Base-by-base conservation (phyloP, 768 basidiomycete species). In the Hericium erinaceus region DNA sequence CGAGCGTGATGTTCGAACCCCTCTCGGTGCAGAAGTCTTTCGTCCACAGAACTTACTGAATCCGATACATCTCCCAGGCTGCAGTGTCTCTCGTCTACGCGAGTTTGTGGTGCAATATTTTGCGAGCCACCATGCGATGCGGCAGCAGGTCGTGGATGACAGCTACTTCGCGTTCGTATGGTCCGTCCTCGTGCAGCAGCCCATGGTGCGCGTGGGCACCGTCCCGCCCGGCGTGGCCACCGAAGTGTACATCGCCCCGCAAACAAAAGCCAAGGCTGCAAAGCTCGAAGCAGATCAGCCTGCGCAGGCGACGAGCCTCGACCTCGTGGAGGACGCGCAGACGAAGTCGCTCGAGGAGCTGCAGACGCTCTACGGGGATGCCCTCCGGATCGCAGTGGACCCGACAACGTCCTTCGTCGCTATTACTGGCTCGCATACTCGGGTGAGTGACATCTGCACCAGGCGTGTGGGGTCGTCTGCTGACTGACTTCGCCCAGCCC, bases 351-450 rank as follows among this genome's bases (percentile, higher is more conserved):
- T 93, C 52, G 77, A 82, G 11, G 78, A 83, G 38, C 72, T 92
- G 58, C 73, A 75, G 48, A 61, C 70, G 49, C 69, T 81, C 60
- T 80, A 87, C 66, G 87, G 87, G 6, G 77, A 82, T 55, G 70
- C 73, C 1, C 69, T 95, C 40, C 77, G 92, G 60, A 80, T 95
- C 58, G 87, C 88, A 5, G 82, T 87, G 1, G 84, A 90, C 60
- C 78, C 84, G 10, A 82, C 88, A 62, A 82, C 84, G 5, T 84
- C 81, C 18, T 90, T 90, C 69, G 77, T 79, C 40, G 88, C 89
- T 5, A 80, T 95, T 46, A 93, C 89, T 15, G 93, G 92, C 4
- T 88, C 87, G 12, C 92, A 94, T 71, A 84, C 86, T 55, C 76
- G 86, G 62, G 92, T 94, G 62, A 46, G 85, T 73, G 9, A 28